Conservation (phyloP, 306 rosid species). For the Mimosa pudica region DNA sequence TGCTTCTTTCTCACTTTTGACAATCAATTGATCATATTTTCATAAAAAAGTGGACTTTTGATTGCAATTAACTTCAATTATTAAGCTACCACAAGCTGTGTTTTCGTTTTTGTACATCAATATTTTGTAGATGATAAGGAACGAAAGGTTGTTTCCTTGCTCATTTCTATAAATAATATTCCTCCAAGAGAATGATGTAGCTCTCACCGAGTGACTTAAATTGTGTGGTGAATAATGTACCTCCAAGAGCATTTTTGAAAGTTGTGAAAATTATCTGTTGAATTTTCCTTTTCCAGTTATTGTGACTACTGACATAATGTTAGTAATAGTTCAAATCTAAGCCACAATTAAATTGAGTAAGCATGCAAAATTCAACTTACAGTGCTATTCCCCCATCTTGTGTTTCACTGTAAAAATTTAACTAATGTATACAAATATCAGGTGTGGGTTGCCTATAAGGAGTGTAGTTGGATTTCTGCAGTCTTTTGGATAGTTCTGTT, state of each 20-base stretch:
- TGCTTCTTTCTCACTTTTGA: constrained; percentile 9
- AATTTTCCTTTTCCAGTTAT: background rate
- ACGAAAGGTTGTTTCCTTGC: background rate
- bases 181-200: constrained; percentile 16
- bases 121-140: background rate
- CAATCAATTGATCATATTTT: background rate
- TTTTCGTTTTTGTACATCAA: background rate
- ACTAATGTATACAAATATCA: constrained; percentile 40
- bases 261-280: constrained; percentile 26
- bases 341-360: constrained; percentile 20
- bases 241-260: constrained; percentile 2
- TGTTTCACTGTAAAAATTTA: constrained; percentile 27
- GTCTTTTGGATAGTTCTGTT: constrained; percentile 65
- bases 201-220: background rate
- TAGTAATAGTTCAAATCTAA: constrained; percentile 19
- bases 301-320: background rate
- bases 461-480: constrained; percentile 61
- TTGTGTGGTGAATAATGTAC: constrained; percentile 6
- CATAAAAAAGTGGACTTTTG: background rate
- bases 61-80: background rate
- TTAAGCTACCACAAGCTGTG: background rate
- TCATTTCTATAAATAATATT: background rate
- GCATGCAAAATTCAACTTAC: constrained; percentile 8
- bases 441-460: constrained; percentile 90
- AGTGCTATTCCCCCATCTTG: constrained; percentile 5